Evolutionary conservation across 495 filamentous ascomycete species (phyloP), one percentile per base, ranked within the genome.

Genomic region (Podospora sp.): DNA sequence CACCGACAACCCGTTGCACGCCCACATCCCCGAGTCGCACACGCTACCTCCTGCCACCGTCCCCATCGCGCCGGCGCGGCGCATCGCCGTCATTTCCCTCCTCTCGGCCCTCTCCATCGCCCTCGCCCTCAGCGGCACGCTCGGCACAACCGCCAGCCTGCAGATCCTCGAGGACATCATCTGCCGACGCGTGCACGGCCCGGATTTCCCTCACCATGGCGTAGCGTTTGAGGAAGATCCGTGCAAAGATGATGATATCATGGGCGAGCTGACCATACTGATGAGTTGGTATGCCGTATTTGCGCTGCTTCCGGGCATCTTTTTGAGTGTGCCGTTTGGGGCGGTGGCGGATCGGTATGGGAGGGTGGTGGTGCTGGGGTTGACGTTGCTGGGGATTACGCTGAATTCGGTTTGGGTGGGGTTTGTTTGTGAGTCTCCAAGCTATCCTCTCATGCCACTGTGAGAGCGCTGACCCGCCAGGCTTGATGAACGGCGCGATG

Each of bases 341-440:
- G 62, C 52, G 22, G 16, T 65, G 6, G 62, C 62, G 7, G 62
- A 65, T 46, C n/a, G 50, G 11, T 57, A 57, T 46, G 62, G 62
- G 4, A 27, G 62, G 27, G 29, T 36, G 11, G 18, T 33, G 27
- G 52, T 57, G 2, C 6, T 65, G n/a, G 62, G 51, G 20, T 9
- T 65, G 62, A 18, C 24, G 16, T 7, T 65, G 52, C 1, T 65
- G 29, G 62, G 62, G 20, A 5, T 65, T 6, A 35, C 40, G 20
- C n/a, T 65, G 8, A n/a, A 33, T 24, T 6, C 25, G n/a, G 24
- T 3, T 12, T 52, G 40, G 40, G 4, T 36, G 1, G 12, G 29
- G 12, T 52, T 63, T 53, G 61, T 63, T 53, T 63, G 61, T 62
- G 59, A 40, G 59, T 62, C 1, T 33, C 12, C 55, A n/a, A n/a